Evolutionary conservation across 2,329 filamentous ascomycete genomes (phyloP).

Genomic region (Chalaropsis ovoidea): DNA sequence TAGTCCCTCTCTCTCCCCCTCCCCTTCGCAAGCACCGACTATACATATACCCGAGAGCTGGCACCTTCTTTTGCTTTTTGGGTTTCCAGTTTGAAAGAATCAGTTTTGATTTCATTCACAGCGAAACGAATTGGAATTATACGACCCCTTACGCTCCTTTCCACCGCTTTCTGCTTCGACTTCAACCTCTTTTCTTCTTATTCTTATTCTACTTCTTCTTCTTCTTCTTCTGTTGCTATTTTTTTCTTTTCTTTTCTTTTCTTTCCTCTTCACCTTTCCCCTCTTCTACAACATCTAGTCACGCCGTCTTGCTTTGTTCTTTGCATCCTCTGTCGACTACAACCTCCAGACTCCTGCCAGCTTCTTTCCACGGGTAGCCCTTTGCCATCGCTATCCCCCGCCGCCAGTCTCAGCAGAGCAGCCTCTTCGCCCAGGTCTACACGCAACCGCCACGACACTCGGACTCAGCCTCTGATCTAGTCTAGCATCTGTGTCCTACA

Average conservation of each 20-base stretch:
- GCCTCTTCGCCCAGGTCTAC: background rate
- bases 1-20: conserved; percentile 6
- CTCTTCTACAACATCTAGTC: conserved; percentile 26
- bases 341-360: background rate
- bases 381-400: background rate
- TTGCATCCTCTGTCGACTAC: background rate
- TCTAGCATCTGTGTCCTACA: too few relatives aligned
- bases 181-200: conserved; percentile 13
- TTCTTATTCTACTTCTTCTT: conserved; percentile 7
- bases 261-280: conserved; percentile 24
- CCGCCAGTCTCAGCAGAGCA: background rate
- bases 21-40: conserved; percentile 29
- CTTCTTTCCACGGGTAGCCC: background rate
- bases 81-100: conserved; percentile 31
- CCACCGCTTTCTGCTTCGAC: conserved; percentile 21
- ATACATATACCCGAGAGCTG: conserved; percentile 42
- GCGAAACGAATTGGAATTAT: conserved; percentile 34
- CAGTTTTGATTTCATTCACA: conserved; percentile 34
- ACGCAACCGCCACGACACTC: background rate
- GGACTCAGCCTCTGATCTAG: too few relatives aligned
- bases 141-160: conserved; percentile 23
- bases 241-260: conserved; percentile 13
- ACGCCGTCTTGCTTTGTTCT: too few relatives aligned
- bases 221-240: background rate
- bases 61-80: conserved; percentile 39